A percentile compares a stretch with the other conserved stretches of the same genome.
These are phyloP conservation scores for Chalara sp. DNA, from an alignment of 2,329 filamentous ascomycete species.

Conservation along the genomic window DNA sequence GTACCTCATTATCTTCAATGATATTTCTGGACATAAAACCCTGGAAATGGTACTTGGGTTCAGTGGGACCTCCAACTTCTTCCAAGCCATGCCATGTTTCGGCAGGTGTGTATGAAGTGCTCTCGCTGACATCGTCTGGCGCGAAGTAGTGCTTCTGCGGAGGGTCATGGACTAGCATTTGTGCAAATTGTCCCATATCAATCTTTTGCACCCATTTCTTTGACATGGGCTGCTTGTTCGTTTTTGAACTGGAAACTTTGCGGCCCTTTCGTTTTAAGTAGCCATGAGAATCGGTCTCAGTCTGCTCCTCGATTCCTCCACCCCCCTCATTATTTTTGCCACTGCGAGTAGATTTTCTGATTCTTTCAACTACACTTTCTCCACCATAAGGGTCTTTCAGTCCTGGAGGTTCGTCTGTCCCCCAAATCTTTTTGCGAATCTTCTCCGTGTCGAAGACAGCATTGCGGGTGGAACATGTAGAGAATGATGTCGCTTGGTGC, in stretches of 20 bases:
- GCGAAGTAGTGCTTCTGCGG: no score
- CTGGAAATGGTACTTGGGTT: slow-evolving; percentile 31
- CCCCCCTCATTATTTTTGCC: not conserved
- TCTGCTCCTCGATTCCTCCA: not conserved
- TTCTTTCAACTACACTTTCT: slow-evolving; percentile 22
- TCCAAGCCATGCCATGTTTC: slow-evolving; percentile 45
- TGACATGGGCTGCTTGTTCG: no score
- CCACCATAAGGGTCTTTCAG: slow-evolving; percentile 40
- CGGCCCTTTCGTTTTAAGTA: no score
- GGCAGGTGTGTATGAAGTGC: slow-evolving; percentile 32
- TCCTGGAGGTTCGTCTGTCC: slow-evolving; percentile 41
- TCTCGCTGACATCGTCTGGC: no score
- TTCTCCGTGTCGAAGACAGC: slow-evolving; percentile 33
- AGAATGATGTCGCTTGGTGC: slow-evolving; percentile 21
- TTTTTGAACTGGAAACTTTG: no score
- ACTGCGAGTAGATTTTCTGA: slow-evolving; percentile 6
- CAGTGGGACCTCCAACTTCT: slow-evolving; percentile 37
- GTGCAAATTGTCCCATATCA: no score
- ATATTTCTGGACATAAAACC: slow-evolving; percentile 33
- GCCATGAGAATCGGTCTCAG: no score
- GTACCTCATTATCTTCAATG: slow-evolving; percentile 27
- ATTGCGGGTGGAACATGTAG: slow-evolving; percentile 17
- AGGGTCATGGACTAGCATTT: no score
- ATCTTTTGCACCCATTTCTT: no score
- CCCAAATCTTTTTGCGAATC: slow-evolving; percentile 41